phyloP scores from a whole-genome alignment of 345 rosid species.

The Boechera divaricarpa region DNA sequence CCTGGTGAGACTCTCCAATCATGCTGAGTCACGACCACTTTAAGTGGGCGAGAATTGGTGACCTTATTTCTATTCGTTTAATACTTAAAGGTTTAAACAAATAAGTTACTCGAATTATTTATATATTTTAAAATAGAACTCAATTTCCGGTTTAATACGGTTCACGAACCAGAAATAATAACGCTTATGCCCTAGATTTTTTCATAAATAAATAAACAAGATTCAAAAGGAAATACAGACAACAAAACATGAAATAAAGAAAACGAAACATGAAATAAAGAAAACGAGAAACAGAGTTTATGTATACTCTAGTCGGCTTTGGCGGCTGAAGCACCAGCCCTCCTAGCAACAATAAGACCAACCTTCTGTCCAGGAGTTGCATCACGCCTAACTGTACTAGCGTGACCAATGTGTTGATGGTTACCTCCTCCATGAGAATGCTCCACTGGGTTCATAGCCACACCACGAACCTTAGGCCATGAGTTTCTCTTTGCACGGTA shows the following conservation, averaged over 20 bases:
- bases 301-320: conserved; percentile 57
- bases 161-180: no score
- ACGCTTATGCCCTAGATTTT: no score
- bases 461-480: conserved; percentile 81
- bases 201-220: no score
- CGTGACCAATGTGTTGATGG: conserved; percentile 81
- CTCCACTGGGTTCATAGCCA: conserved; percentile 83
- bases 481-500: conserved; percentile 47
- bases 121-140: no score
- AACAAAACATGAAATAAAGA: conserved; percentile 10
- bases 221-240: conserved; percentile 21
- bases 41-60: neutral
- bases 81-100: neutral
- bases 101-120: no score
- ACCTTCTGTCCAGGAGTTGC: conserved; percentile 78
- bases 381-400: conserved; percentile 69
- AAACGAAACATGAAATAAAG: neutral
- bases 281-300: neutral
- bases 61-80: neutral
- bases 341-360: conserved; percentile 78
- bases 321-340: conserved; percentile 66
- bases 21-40: neutral
- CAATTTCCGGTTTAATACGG: no score
- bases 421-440: conserved; percentile 86
- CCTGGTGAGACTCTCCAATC: neutral